Conservation (phyloP, 305 asterid species). For the Nicotiana rustica region DNA sequence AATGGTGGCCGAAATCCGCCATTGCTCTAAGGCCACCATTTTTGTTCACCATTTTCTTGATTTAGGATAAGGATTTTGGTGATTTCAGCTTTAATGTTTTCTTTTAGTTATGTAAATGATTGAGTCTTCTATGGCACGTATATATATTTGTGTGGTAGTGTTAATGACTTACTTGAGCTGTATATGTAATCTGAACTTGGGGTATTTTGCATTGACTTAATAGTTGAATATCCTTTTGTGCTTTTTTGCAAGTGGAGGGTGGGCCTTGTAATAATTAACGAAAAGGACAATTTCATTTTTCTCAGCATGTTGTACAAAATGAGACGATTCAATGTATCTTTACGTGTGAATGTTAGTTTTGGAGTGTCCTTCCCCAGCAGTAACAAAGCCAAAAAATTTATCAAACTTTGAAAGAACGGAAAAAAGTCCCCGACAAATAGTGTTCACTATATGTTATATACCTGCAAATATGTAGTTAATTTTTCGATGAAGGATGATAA, state of each 20-base stretch:
- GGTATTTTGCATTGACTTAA: background rate
- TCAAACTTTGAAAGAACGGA: no score
- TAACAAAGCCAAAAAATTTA: no score
- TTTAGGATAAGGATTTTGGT: background rate
- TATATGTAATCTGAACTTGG: background rate
- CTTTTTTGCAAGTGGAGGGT: slow-evolving; percentile 23
- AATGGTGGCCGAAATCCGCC: slow-evolving; percentile 40
- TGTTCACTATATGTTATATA: no score
- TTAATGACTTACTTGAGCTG: background rate
- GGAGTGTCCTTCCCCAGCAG: background rate
- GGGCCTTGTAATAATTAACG: background rate
- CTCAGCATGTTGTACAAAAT: background rate
- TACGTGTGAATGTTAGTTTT: background rate
- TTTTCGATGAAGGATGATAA: no score
- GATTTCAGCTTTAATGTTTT: background rate
- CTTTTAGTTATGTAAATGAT: background rate
- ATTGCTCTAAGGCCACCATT: slow-evolving; percentile 31
- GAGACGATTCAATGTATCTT: background rate
- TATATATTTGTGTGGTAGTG: slow-evolving; percentile 11
- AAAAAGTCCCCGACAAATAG: no score
- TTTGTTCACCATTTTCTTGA: slow-evolving; percentile 13
- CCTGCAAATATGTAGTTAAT: no score
- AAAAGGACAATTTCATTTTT: background rate
- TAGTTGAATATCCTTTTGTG: background rate
- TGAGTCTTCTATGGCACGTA: slow-evolving; percentile 15